Percentiles rank a stretch among this genome's conserved stretches.
phyloP scores from a whole-genome alignment of 78 protist species.

The Isochrysis galbana region DNA sequence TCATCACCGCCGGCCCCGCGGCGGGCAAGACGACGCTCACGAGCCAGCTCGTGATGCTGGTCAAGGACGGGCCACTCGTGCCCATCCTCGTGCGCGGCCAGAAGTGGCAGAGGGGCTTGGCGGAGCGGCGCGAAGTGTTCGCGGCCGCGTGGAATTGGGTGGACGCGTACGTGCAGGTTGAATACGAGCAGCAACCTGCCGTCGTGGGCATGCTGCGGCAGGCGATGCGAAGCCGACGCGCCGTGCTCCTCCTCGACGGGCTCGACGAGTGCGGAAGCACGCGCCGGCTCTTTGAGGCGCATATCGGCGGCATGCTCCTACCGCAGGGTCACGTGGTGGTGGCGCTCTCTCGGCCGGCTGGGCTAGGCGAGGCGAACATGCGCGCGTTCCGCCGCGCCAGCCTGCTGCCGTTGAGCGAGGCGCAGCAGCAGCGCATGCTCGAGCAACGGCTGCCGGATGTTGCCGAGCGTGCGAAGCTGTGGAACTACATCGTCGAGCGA shows the following conservation, averaged over 20 bases:
- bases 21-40: neutral
- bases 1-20: neutral
- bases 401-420: neutral
- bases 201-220: neutral
- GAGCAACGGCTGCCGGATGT: neutral
- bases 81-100: neutral
- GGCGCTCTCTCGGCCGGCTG: neutral
- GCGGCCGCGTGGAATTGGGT: neutral
- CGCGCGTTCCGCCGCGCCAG: neutral
- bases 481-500: neutral
- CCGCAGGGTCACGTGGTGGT: neutral
- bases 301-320: neutral
- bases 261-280: neutral
- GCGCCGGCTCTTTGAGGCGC: neutral
- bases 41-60: neutral
- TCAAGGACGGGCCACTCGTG: neutral
- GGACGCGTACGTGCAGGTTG: neutral
- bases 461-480: neutral
- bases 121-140: neutral
- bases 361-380: neutral
- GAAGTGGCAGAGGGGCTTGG: neutral
- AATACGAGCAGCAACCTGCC: neutral
- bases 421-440: neutral
- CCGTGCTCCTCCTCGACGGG: neutral
- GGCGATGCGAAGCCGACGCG: neutral